These are phyloP conservation scores for Ophiobolus disseminans DNA, from an alignment of 2,329 filamentous ascomycete genomes.

Conservation along the genomic window DNA sequence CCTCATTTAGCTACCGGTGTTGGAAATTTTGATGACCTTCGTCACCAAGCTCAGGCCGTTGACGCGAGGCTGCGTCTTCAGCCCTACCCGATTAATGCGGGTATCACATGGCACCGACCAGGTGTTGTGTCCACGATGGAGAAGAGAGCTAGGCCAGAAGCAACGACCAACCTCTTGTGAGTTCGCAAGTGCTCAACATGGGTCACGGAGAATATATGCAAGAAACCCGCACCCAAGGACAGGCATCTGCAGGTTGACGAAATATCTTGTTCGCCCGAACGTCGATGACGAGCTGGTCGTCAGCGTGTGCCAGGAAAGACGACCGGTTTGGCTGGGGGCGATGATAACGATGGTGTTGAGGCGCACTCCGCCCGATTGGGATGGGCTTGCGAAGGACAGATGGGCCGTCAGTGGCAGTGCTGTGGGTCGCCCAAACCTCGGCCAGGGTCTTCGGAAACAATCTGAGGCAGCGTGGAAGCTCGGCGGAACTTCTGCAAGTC, in stretches of 20 bases:
- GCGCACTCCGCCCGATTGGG: constrained; percentile 19
- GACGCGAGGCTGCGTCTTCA: not conserved
- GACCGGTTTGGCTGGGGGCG: constrained; percentile 20
- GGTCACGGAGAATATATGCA: too few relatives aligned
- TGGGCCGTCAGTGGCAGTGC: constrained; percentile 10
- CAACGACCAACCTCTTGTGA: constrained; percentile 2
- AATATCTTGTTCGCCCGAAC: not conserved
- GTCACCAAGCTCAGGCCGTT: not conserved
- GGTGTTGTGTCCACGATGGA: not conserved
- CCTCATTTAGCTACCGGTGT: too few relatives aligned
- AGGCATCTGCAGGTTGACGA: too few relatives aligned
- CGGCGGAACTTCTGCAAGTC: constrained; percentile 4
- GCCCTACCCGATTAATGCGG: constrained; percentile 7
- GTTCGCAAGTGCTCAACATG: too few relatives aligned
- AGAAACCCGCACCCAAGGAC: too few relatives aligned
- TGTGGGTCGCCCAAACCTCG: not conserved
- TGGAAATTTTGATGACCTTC: too few relatives aligned
- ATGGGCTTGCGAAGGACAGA: constrained; percentile 19
- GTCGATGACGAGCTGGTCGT: constrained; percentile 1
- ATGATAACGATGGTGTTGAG: constrained; percentile 32
- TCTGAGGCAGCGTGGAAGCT: constrained; percentile 10
- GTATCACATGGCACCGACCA: not conserved
- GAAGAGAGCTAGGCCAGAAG: not conserved
- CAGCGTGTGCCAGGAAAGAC: constrained; percentile 12
- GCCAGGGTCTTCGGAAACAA: constrained; percentile 3